Evolutionary conservation across 2,329 filamentous ascomycete species (phyloP).

Genomic region (Colletotrichum orchidophilum): DNA sequence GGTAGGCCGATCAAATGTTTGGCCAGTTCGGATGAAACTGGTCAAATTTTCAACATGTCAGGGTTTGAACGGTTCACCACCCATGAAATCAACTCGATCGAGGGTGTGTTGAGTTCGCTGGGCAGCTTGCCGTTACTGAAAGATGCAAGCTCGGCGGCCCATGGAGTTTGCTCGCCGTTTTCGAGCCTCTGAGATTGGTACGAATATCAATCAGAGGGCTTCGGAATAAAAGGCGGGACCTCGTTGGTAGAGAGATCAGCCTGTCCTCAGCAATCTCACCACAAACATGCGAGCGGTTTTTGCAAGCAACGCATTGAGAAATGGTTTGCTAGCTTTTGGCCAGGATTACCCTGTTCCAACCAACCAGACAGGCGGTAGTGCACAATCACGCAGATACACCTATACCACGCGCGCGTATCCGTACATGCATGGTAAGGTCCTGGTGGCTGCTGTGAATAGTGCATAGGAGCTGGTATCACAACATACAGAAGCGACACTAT

Average conservation of each 20-base stretch:
- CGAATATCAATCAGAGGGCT: neutral
- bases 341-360: neutral
- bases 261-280: neutral
- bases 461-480: neutral
- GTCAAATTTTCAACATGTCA: neutral
- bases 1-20: slow-evolving; percentile 2
- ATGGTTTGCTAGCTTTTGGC: neutral
- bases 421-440: neutral
- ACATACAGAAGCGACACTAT: neutral
- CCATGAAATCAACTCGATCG: neutral
- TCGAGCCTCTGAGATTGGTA: neutral
- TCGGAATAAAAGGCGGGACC: neutral
- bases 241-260: neutral
- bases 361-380: neutral
- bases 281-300: slow-evolving; percentile 8
- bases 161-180: slow-evolving; percentile 1
- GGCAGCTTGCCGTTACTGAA: neutral
- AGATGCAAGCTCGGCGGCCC: neutral
- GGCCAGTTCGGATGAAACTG: slow-evolving; percentile 22
- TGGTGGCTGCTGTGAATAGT: neutral
- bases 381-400: neutral
- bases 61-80: neutral
- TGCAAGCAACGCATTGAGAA: neutral
- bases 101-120: neutral
- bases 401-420: neutral